These are phyloP conservation scores for Fusarium sp. DNA, from an alignment of 2,329 filamentous ascomycete species.

Conservation along the genomic window DNA sequence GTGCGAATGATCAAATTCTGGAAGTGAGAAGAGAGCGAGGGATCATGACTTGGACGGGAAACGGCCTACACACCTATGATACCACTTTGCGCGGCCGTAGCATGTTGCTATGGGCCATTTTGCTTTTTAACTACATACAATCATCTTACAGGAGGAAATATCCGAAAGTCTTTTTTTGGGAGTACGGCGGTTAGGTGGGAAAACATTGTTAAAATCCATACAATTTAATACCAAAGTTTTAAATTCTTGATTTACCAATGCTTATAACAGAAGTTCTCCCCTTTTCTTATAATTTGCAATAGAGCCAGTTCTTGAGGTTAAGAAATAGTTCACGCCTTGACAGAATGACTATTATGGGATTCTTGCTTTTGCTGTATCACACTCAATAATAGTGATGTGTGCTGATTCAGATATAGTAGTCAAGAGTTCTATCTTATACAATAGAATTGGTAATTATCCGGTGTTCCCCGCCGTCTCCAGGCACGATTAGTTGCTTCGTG, in stretches of 20 bases:
- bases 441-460: not conserved
- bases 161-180: not conserved
- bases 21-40: slow-evolving; percentile 9
- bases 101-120: slow-evolving; percentile 28
- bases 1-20: slow-evolving; percentile 1
- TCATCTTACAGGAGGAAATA: slow-evolving; percentile 6
- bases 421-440: not conserved
- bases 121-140: slow-evolving; percentile 21
- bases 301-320: not conserved
- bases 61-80: slow-evolving; percentile 43
- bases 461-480: not conserved
- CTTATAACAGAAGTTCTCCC: not conserved
- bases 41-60: slow-evolving; percentile 35
- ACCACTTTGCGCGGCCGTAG: slow-evolving; percentile 43
- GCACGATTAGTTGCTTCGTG: not conserved
- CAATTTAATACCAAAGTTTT: not conserved
- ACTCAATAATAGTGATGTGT: not conserved
- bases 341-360: not conserved
- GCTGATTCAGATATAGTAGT: not conserved
- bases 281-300: not conserved
- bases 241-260: not conserved
- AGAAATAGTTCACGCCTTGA: not conserved
- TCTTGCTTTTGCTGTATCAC: not conserved
- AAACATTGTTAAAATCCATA: not conserved
- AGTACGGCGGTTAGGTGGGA: slow-evolving; percentile 4